Conservation (phyloP, 495 filamentous ascomycete genomes). For the Aspergillus egyptiacus region DNA sequence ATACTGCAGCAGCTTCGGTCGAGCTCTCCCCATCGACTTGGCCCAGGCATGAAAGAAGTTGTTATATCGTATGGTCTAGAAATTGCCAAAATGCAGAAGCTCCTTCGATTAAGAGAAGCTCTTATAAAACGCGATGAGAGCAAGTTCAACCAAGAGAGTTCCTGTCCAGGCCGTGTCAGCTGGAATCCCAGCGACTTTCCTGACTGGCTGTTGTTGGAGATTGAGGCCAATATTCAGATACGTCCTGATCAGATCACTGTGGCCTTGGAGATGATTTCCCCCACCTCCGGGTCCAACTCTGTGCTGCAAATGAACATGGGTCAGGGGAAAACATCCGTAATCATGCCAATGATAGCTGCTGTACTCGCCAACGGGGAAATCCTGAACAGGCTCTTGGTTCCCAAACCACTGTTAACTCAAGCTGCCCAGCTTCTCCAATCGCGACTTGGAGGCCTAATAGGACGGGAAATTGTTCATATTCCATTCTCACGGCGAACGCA, state of each 20-base stretch:
- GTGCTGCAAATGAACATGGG: conserved; percentile 76
- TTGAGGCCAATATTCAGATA: conserved; percentile 59
- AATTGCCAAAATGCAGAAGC: not conserved
- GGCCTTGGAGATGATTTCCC: conserved; percentile 51
- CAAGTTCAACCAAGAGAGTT: conserved; percentile 6
- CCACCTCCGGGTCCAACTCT: conserved; percentile 34
- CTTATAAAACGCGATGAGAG: conserved; percentile 4
- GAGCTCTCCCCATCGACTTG: conserved; percentile 10
- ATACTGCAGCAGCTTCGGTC: conserved; percentile 5
- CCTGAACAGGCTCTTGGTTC: conserved; percentile 55
- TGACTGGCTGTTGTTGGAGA: conserved; percentile 57
- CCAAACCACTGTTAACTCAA: conserved; percentile 57
- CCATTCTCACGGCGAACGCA: conserved; percentile 53
- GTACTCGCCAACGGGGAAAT: conserved; percentile 45
- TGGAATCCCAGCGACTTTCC: conserved; percentile 22
- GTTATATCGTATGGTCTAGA: conserved; percentile 1
- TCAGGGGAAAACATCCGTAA: conserved; percentile 66
- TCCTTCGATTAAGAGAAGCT: conserved; percentile 36
- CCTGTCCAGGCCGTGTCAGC: not conserved
- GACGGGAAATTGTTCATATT: conserved; percentile 53
- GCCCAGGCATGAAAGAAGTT: not conserved
- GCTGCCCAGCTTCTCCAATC: conserved; percentile 53
- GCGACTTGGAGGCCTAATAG: conserved; percentile 56
- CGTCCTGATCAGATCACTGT: conserved; percentile 55
- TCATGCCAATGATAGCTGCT: conserved; percentile 57